Evolutionary conservation across 345 rosid genomes (phyloP).

Genomic region (Barbarea vulgaris): DNA sequence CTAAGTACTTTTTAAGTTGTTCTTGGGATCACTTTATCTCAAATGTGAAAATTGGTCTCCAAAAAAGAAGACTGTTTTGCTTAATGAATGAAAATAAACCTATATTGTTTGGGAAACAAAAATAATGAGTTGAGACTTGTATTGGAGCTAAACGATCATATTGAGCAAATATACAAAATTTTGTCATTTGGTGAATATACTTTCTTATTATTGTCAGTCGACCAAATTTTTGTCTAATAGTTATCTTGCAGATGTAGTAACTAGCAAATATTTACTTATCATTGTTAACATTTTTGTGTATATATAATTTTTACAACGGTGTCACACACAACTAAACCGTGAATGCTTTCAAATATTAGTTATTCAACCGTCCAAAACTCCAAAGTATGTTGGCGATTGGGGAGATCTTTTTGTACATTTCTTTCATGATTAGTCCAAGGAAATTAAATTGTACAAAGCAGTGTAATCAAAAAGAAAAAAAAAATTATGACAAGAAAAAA

Average conservation of each 20-base stretch:
- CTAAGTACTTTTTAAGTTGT: background rate
- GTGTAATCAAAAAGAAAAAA: background rate
- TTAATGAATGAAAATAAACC: slow-evolving; percentile 5
- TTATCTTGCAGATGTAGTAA: background rate
- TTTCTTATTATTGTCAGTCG: background rate
- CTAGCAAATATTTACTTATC: background rate
- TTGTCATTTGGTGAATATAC: background rate
- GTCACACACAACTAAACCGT: background rate
- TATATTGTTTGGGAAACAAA: background rate
- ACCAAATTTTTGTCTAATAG: background rate
- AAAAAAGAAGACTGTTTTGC: background rate
- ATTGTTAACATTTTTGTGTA: background rate
- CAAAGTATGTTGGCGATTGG: background rate
- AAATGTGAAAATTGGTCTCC: background rate
- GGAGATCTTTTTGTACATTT: slow-evolving; percentile 28
- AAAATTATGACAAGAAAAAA: background rate
- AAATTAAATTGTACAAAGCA: slow-evolving; percentile 21
- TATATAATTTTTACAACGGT: background rate
- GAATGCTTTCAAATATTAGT: background rate
- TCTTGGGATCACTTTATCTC: slow-evolving; percentile 1
- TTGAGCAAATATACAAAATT: background rate
- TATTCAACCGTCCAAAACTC: background rate
- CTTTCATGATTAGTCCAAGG: slow-evolving; percentile 27
- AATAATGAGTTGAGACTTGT: background rate
- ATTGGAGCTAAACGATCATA: background rate